Conservation (phyloP, 2,329 filamentous ascomycete genomes). For the Ophiocordyceps unilateralis region DNA sequence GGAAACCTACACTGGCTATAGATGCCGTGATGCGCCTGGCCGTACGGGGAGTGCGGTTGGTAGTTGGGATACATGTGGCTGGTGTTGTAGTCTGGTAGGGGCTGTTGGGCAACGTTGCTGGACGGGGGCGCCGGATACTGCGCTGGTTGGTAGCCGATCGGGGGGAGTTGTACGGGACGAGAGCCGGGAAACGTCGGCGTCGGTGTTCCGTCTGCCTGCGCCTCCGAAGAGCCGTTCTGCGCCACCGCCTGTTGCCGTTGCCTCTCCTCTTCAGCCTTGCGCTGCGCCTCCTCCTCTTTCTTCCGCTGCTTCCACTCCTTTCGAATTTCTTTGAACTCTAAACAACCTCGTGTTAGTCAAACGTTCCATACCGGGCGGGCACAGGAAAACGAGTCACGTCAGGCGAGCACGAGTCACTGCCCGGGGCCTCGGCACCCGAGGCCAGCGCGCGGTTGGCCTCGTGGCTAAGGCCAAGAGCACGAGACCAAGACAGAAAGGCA, state of each 20-base stretch:
- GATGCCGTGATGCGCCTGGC: conserved; percentile 37
- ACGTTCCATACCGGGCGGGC: not conserved
- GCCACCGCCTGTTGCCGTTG: conserved; percentile 35
- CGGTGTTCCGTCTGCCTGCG: conserved; percentile 24
- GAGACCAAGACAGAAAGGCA: not conserved
- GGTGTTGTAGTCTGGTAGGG: conserved; percentile 35
- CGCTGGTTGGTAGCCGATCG: conserved; percentile 53
- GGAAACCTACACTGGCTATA: conserved; percentile 34
- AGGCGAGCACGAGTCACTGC: no score
- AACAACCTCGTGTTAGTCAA: conserved; percentile 6
- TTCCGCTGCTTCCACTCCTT: conserved; percentile 99
- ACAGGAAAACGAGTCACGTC: no score
- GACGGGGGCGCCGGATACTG: conserved; percentile 50
- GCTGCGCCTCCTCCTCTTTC: conserved; percentile 88
- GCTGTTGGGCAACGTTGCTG: conserved; percentile 31
- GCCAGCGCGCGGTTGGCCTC: no score
- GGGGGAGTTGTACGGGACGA: conserved; percentile 49
- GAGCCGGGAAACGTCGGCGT: conserved; percentile 39
- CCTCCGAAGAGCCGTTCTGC: conserved; percentile 30
- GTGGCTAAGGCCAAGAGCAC: not conserved
- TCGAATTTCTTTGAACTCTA: conserved; percentile 97
- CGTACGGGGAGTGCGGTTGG: conserved; percentile 40
- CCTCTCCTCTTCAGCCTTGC: conserved; percentile 83
- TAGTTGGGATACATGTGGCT: conserved; percentile 40
- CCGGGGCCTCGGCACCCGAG: no score